Percentiles rank a stretch among this genome's conserved stretches.
phyloP scores from a whole-genome alignment of 176 grass and related monocot species.

The Phyllostachys edulis region DNA sequence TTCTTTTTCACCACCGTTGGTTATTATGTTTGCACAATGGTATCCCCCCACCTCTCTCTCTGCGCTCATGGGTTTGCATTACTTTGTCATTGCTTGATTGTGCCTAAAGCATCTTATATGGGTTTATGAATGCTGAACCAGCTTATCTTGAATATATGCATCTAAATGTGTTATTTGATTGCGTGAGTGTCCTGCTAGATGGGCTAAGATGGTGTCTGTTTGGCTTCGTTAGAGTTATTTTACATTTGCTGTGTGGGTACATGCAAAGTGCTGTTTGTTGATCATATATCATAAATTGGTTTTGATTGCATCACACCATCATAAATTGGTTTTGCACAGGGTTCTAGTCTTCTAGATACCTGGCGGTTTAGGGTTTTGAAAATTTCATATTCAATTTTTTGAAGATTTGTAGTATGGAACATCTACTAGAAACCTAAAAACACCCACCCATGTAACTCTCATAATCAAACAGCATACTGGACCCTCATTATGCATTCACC shows the following conservation, averaged over 20 bases:
- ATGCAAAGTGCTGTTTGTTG: neutral
- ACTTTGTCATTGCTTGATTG: neutral
- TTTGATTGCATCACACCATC: neutral
- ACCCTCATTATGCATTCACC: neutral
- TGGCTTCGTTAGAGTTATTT: neutral
- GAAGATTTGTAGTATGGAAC: neutral
- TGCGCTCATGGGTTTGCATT: neutral
- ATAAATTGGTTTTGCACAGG: neutral
- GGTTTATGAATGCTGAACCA: neutral
- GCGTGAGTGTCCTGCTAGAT: neutral
- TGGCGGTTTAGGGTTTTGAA: neutral
- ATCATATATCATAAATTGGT: constrained; percentile 18
- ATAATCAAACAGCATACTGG: neutral
- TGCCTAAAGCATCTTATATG: neutral
- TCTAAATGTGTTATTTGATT: neutral
- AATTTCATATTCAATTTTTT: neutral
- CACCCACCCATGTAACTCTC: neutral
- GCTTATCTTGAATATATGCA: neutral
- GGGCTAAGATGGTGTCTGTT: neutral
- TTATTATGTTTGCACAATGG: constrained; percentile 97
- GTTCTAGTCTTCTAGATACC: constrained; percentile 3
- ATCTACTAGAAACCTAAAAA: neutral
- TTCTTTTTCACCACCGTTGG: constrained; percentile 97
- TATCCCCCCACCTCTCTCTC: constrained; percentile 23
- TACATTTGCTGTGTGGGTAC: neutral